phyloP scores from a whole-genome alignment of 1,284 basidiomycete species.

The Tremellales sp. region DNA sequence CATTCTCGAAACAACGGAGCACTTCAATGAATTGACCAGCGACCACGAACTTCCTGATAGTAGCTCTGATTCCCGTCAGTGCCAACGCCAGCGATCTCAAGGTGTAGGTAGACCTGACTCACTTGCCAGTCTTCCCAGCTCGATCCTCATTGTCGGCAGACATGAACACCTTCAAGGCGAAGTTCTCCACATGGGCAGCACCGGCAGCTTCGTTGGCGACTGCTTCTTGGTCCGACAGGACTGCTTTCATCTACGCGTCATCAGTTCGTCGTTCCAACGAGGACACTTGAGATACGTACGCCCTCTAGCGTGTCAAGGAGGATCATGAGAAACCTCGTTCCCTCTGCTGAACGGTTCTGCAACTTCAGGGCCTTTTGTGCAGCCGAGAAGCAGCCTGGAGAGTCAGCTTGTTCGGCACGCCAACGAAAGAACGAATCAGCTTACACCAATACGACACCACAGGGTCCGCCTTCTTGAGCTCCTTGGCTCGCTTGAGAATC shows the following conservation, averaged over 20 bases:
- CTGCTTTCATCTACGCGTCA: constrained; percentile 59
- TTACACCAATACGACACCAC: constrained; percentile 92
- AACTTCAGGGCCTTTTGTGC: constrained; percentile 75
- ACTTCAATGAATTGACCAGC: constrained; percentile 50
- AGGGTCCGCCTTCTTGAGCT: constrained; percentile 74
- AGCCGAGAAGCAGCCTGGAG: constrained; percentile 80
- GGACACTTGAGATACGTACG: constrained; percentile 37
- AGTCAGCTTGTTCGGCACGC: constrained; percentile 3
- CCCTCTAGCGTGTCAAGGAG: constrained; percentile 75
- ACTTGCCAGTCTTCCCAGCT: constrained; percentile 69
- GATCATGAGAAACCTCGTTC: constrained; percentile 66
- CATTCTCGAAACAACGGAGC: constrained; percentile 43
- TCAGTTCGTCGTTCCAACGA: background rate
- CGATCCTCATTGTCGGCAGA: constrained; percentile 90
- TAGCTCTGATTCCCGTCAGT: constrained; percentile 24
- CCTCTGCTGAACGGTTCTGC: constrained; percentile 61
- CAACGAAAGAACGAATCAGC: constrained; percentile 26
- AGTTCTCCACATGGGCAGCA: constrained; percentile 87
- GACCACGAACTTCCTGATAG: constrained; percentile 46
- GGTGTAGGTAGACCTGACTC: too few relatives aligned
- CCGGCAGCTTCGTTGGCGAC: constrained; percentile 77
- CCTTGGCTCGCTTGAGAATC: constrained; percentile 83
- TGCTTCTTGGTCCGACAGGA: constrained; percentile 71
- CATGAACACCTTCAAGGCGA: constrained; percentile 81
- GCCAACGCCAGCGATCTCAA: background rate